Conservation (phyloP, 371 early-diverging fungal species). For the Rhizopus sp. region DNA sequence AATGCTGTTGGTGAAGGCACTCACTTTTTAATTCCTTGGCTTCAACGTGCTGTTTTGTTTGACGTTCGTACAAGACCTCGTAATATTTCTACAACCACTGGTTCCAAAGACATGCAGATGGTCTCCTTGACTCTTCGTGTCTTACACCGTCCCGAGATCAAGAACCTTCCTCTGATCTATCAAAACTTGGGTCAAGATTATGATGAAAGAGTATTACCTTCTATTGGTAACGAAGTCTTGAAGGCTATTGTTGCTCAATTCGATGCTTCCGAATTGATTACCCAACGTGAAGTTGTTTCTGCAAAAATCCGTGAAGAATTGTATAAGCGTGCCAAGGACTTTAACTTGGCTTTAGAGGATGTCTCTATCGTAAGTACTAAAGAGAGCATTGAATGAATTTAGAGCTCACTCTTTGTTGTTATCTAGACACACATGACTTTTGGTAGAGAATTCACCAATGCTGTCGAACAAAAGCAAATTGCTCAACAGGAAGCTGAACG, state of each 20-base stretch:
- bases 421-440: slow-evolving; percentile 92
- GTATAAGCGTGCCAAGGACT: slow-evolving; percentile 91
- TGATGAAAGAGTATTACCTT: slow-evolving; percentile 97
- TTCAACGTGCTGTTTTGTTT: slow-evolving; percentile 77
- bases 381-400: slow-evolving; percentile 1
- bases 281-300: slow-evolving; percentile 97
- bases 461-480: slow-evolving; percentile 92
- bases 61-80: slow-evolving; percentile 95
- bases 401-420: no score
- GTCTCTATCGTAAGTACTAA: slow-evolving; percentile 86
- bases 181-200: slow-evolving; percentile 94
- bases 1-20: slow-evolving; percentile 92
- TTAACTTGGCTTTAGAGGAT: slow-evolving; percentile 95
- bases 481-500: slow-evolving; percentile 98
- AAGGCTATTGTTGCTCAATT: slow-evolving; percentile 99
- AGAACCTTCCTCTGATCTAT: slow-evolving; percentile 81
- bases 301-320: slow-evolving; percentile 93
- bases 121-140: slow-evolving; percentile 93
- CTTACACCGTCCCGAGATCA: slow-evolving; percentile 87
- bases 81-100: slow-evolving; percentile 95
- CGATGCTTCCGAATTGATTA: slow-evolving; percentile 96
- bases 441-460: slow-evolving; percentile 95
- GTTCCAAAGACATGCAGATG: slow-evolving; percentile 90
- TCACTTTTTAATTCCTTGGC: slow-evolving; percentile 96
- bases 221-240: slow-evolving; percentile 98